Percentiles rank a stretch among this genome's conserved stretches.
These are phyloP conservation scores for Salvia miltiorrhiza DNA, from an alignment of 257 asterid genomes.

Conservation along the genomic window DNA sequence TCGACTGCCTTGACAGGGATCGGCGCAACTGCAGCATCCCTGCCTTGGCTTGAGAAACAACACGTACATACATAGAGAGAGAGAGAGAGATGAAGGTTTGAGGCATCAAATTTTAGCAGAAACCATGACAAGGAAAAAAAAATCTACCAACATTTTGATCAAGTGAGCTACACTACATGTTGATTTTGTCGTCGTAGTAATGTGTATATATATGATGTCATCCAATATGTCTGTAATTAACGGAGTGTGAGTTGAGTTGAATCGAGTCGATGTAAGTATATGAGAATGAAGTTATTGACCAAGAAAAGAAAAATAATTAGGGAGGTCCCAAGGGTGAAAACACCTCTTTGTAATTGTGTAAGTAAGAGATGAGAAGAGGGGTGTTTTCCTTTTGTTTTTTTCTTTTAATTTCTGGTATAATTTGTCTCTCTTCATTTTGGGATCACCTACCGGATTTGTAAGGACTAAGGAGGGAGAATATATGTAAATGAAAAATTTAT, in stretches of 20 bases:
- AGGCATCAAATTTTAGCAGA: slow-evolving; percentile 5
- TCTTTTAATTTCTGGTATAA: not conserved
- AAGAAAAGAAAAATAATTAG: slow-evolving; percentile 20
- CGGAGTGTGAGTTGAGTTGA: no score
- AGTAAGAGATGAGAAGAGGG: slow-evolving; percentile 47
- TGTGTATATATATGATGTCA: slow-evolving; percentile 39
- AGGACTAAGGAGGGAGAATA: slow-evolving; percentile 15
- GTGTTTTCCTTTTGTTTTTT: not conserved
- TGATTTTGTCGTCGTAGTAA: slow-evolving; percentile 33
- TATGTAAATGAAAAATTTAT: slow-evolving; percentile 26
- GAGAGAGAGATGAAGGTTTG: not conserved
- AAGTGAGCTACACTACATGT: slow-evolving; percentile 26
- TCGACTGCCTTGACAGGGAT: slow-evolving; percentile 91
- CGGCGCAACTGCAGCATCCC: slow-evolving; percentile 97
- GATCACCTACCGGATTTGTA: slow-evolving; percentile 37
- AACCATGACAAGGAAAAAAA: not conserved
- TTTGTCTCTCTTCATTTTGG: slow-evolving; percentile 29
- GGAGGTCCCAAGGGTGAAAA: slow-evolving; percentile 15
- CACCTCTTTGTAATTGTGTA: slow-evolving; percentile 58
- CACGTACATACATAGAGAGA: slow-evolving; percentile 22
- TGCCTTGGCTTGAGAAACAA: slow-evolving; percentile 56
- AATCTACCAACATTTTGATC: slow-evolving; percentile 36
- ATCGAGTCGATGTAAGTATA: slow-evolving; percentile 34
- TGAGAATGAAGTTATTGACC: slow-evolving; percentile 40
- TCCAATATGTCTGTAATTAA: slow-evolving; percentile 43